Percentiles rank a stretch among this genome's conserved stretches.
These are phyloP conservation scores for Tillandsia leiboldiana DNA, from an alignment of 176 grass and related monocot genomes.

Conservation along the genomic window DNA sequence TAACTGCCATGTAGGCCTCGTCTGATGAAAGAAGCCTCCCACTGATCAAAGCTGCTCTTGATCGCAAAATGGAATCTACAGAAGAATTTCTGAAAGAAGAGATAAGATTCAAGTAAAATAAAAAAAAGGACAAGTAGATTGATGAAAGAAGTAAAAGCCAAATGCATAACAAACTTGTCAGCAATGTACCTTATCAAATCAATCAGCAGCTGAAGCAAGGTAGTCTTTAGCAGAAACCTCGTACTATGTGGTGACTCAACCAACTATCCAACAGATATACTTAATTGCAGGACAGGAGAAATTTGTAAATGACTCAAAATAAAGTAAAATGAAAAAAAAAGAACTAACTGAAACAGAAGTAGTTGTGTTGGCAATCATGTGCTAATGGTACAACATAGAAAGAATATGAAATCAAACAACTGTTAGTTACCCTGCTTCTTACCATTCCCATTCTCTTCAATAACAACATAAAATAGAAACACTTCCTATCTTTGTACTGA, in stretches of 20 bases:
- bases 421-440: too few species aligned
- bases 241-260: constrained; percentile 69
- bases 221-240: constrained; percentile 56
- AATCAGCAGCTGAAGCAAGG: constrained; percentile 67
- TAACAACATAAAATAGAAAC: too few species aligned
- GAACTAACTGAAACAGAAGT: too few species aligned
- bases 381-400: too few species aligned
- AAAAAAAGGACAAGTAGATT: constrained; percentile 2
- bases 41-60: constrained; percentile 73
- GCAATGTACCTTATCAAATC: constrained; percentile 61
- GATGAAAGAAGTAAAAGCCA: background rate
- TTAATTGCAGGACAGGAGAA: too few species aligned
- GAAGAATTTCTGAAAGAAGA: constrained; percentile 50
- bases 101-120: background rate
- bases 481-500: too few species aligned
- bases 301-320: too few species aligned
- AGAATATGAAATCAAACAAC: too few species aligned
- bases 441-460: too few species aligned
- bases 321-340: too few species aligned
- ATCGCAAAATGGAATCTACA: constrained; percentile 60
- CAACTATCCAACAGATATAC: constrained; percentile 30
- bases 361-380: too few species aligned
- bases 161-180: constrained; percentile 7
- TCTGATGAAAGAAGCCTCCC: constrained; percentile 79
- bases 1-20: constrained; percentile 38